Conservation (phyloP, 2,329 filamentous ascomycete species). For the Paecilomyces niveus region DNA sequence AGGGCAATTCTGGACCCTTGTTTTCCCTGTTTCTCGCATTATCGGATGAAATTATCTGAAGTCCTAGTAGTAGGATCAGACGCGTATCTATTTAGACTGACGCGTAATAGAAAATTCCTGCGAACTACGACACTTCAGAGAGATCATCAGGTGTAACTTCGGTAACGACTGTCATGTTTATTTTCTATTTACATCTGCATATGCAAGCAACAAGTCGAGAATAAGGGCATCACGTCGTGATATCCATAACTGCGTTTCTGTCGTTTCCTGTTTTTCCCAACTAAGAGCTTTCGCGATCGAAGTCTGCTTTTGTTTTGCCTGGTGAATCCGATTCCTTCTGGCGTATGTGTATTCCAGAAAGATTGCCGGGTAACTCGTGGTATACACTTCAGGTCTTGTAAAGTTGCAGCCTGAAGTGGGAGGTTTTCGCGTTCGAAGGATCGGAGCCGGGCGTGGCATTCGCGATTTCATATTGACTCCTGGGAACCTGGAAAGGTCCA, state of each 20-base stretch:
- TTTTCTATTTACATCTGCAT: background rate
- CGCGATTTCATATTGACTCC: background rate
- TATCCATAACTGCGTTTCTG: background rate
- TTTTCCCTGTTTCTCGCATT: background rate
- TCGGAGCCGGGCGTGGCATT: constrained; percentile 4
- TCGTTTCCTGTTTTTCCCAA: background rate
- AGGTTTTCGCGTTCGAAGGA: background rate
- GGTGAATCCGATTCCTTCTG: background rate
- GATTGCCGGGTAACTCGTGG: no score
- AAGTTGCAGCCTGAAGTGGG: background rate
- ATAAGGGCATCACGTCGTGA: background rate
- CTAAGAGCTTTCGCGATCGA: background rate
- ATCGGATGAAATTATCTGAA: background rate
- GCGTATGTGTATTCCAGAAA: background rate
- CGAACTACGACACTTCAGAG: no score
- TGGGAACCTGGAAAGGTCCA: background rate
- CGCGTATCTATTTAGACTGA: no score
- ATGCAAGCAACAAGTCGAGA: background rate
- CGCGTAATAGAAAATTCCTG: no score
- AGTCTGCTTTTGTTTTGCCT: background rate
- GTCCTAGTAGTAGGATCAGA: no score
- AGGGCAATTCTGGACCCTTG: no score
- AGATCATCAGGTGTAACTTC: no score
- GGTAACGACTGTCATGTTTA: background rate
- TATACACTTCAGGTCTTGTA: background rate